Base-by-base conservation (phyloP, 495 filamentous ascomycete species). In the Neurospora cerealis region DNA sequence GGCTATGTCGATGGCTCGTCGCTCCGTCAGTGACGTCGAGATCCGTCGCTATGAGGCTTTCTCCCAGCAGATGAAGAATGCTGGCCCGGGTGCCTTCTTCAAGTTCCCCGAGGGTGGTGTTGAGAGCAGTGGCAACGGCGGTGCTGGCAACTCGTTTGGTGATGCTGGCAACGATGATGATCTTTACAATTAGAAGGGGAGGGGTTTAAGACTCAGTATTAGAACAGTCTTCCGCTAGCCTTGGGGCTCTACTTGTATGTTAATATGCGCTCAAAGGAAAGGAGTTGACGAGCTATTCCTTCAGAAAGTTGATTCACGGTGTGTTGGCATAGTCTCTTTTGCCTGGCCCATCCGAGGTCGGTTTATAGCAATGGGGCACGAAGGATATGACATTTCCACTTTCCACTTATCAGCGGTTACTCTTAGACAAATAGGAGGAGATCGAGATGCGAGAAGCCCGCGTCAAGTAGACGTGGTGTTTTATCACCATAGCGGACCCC, bases 41-140 rank as follows among this genome's bases (percentile, higher is more conserved):
- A 94, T 99, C 78, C 91, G 96, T 75, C 91, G 94, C 72, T 99
- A 99, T 83, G 96, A 99, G 87, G 96, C 96, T 37, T 99, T 99
- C 76, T 93, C 96, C 40, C 96, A 98, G 87, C 95, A 93, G 82
- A 92, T 99, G 93, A 99, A 99, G 92, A 96, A 96, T 81, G 89
- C 93, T 54, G 93, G 96, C 69, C 94, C 94, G 71, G 95, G 94
- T 81, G 93, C 90, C 76, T 97, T 94, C 89, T 98, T 98, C 92
- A 92, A 95, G 82, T 98, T 98, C 91, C 96, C 95, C 32, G 88
- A 89, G 75, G 90, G 86, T 28, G 90, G 89, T 40, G 90, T 88
- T 76, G 88, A 86, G 70, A 86, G 85, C 77, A 86, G 84, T 75
- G 82, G 74, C 71, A 81, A 80, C 73, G 84, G 81, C 37, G 84